phyloP scores from a whole-genome alignment of 2,329 filamentous ascomycete species.

The Stemphylium lycopersici region DNA sequence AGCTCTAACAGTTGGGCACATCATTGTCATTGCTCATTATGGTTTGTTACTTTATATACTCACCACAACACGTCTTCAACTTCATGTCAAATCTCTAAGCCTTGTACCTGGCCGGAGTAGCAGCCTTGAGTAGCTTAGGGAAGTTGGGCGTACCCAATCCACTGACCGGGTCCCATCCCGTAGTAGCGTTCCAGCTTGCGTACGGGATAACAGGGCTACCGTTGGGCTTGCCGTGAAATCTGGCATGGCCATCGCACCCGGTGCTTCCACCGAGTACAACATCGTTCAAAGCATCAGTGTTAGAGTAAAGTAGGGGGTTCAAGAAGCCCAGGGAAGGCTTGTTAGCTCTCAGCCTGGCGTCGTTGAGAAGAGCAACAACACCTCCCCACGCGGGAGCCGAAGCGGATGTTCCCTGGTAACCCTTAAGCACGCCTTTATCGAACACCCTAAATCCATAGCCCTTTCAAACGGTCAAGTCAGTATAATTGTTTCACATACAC shows the following conservation, averaged over 20 bases:
- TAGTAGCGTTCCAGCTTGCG: constrained; percentile 38
- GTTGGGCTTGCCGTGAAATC: constrained; percentile 32
- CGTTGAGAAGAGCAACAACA: constrained; percentile 66
- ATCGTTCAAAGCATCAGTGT: constrained; percentile 57
- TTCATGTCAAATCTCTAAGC: constrained; percentile 10
- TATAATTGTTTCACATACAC: no score
- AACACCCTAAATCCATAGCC: constrained; percentile 50
- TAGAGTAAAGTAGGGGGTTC: constrained; percentile 63
- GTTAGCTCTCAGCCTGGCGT: constrained; percentile 60
- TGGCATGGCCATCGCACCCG: constrained; percentile 45
- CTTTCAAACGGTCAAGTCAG: no score
- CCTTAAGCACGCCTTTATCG: constrained; percentile 50
- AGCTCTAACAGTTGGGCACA: no score
- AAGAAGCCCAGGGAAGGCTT: constrained; percentile 62
- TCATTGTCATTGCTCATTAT: no score
- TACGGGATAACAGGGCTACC: constrained; percentile 42
- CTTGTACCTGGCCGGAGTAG: constrained; percentile 30
- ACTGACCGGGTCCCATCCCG: constrained; percentile 46
- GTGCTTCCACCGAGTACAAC: constrained; percentile 43
- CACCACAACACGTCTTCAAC: no score
- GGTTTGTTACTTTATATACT: no score
- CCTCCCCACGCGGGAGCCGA: constrained; percentile 64
- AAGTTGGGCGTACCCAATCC: constrained; percentile 43
- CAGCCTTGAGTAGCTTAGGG: constrained; percentile 37
- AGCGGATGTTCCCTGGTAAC: constrained; percentile 53